These are phyloP conservation scores for Corniculantispora saksenae DNA, from an alignment of 2,329 filamentous ascomycete genomes.

Conservation along the genomic window DNA sequence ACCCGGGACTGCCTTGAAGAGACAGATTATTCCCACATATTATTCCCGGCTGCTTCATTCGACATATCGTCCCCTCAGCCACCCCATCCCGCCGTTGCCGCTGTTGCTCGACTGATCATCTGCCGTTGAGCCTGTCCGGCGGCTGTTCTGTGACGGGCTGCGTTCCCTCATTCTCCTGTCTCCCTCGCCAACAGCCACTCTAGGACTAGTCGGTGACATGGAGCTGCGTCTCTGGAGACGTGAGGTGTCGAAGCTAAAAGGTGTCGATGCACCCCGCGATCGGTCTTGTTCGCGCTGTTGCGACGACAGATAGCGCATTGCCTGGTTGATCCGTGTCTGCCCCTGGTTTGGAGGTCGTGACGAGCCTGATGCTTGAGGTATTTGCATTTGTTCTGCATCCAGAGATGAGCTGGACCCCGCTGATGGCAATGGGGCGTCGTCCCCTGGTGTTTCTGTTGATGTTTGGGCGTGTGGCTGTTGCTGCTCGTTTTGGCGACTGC, in stretches of 20 bases:
- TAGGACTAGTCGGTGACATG: conserved; percentile 40
- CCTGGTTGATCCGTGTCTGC: conserved; percentile 33
- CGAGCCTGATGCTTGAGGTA: not conserved
- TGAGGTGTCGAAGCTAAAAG: conserved; percentile 35
- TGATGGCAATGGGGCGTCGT: not conserved
- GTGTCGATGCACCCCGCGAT: conserved; percentile 26
- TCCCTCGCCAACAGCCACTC: conserved; percentile 30
- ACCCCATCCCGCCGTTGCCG: conserved; percentile 41
- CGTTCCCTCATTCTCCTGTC: conserved; percentile 38
- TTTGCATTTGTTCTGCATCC: not conserved
- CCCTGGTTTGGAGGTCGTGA: conserved; percentile 29
- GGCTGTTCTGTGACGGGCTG: conserved; percentile 40
- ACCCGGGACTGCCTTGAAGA: not conserved
- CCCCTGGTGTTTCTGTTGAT: not conserved
- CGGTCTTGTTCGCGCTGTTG: conserved; percentile 30
- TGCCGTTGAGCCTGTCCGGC: conserved; percentile 30
- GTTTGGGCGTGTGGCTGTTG: not conserved
- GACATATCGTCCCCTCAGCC: conserved; percentile 46
- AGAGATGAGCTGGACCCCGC: not conserved
- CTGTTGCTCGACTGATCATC: conserved; percentile 34
- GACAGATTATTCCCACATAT: not conserved
- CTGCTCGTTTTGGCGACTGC: not conserved
- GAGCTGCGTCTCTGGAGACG: conserved; percentile 40
- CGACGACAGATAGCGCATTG: conserved; percentile 32
- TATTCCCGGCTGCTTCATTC: conserved; percentile 26